These are phyloP conservation scores for Chalciporus piperatus DNA, from an alignment of 768 basidiomycete genomes.

Conservation along the genomic window DNA sequence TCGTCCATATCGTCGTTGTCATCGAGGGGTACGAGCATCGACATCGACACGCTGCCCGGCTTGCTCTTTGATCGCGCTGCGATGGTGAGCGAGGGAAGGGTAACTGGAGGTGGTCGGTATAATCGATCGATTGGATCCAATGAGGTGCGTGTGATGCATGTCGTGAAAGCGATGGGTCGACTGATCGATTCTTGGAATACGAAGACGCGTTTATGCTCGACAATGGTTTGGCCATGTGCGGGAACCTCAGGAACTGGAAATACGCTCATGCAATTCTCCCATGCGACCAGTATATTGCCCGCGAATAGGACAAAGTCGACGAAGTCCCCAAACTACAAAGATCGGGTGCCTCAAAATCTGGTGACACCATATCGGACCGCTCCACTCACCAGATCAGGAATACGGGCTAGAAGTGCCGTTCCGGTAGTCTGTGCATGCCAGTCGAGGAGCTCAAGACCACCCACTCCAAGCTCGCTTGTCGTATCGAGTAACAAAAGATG, in stretches of 20 bases:
- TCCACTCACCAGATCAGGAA: slow-evolving; percentile 21
- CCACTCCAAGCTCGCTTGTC: slow-evolving; percentile 11
- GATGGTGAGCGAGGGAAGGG: slow-evolving; percentile 22
- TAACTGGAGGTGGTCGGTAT: background rate
- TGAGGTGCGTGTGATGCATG: slow-evolving; percentile 17
- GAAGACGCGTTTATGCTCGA: slow-evolving; percentile 25
- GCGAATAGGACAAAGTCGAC: slow-evolving; percentile 26
- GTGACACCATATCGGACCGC: background rate
- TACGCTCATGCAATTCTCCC: slow-evolving; percentile 29
- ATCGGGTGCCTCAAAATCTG: background rate
- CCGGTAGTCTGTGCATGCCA: slow-evolving; percentile 26
- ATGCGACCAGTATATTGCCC: slow-evolving; percentile 23
- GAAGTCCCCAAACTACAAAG: slow-evolving; percentile 21
- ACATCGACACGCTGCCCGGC: slow-evolving; percentile 17
- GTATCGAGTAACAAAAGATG: slow-evolving; percentile 27
- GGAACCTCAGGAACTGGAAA: slow-evolving; percentile 24
- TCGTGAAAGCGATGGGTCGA: slow-evolving; percentile 27
- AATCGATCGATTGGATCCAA: background rate
- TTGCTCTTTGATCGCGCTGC: slow-evolving; percentile 17
- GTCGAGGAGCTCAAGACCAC: slow-evolving; percentile 28
- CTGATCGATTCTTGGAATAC: slow-evolving; percentile 24
- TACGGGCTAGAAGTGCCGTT: slow-evolving; percentile 22
- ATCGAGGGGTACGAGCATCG: slow-evolving; percentile 25
- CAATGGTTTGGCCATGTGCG: slow-evolving; percentile 15
- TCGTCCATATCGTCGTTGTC: slow-evolving; percentile 1